Conservation (phyloP, 2,329 filamentous ascomycete species). For the Lizonia empirigonia region DNA sequence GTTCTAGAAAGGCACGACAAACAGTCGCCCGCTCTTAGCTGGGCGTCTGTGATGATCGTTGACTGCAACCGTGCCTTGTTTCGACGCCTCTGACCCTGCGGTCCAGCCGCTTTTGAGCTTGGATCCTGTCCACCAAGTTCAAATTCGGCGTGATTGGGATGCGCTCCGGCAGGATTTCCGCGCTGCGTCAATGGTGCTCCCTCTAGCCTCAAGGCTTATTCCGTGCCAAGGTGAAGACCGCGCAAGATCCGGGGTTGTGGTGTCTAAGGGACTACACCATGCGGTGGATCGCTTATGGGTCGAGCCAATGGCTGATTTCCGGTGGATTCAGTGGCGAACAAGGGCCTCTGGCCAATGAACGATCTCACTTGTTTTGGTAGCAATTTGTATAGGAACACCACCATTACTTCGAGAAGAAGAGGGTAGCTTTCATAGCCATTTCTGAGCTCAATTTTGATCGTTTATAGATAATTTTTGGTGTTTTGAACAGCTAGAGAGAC, state of each 20-base stretch:
- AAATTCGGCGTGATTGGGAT: not conserved
- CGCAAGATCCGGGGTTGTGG: not conserved
- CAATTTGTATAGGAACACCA: no score
- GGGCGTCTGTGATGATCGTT: constrained; percentile 3
- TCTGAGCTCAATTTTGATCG: no score
- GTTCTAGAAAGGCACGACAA: not conserved
- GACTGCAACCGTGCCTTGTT: constrained; percentile 10
- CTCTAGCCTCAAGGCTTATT: not conserved
- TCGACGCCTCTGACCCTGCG: constrained; percentile 9
- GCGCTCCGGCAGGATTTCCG: not conserved
- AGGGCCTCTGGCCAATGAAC: no score
- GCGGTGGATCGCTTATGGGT: no score
- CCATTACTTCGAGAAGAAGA: no score
- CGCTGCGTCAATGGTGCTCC: not conserved
- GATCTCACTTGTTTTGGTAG: no score
- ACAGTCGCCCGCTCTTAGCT: constrained; percentile 3
- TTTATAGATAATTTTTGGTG: no score
- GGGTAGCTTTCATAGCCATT: no score
- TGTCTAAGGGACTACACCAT: no score
- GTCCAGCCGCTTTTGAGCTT: constrained; percentile 14
- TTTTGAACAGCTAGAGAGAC: no score
- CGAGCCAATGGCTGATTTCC: no score
- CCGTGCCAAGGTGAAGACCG: not conserved
- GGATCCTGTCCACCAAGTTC: not conserved
- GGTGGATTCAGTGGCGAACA: no score